phyloP scores from a whole-genome alignment of 1,139 yeast species.

The Meyerozyma sp. region DNA sequence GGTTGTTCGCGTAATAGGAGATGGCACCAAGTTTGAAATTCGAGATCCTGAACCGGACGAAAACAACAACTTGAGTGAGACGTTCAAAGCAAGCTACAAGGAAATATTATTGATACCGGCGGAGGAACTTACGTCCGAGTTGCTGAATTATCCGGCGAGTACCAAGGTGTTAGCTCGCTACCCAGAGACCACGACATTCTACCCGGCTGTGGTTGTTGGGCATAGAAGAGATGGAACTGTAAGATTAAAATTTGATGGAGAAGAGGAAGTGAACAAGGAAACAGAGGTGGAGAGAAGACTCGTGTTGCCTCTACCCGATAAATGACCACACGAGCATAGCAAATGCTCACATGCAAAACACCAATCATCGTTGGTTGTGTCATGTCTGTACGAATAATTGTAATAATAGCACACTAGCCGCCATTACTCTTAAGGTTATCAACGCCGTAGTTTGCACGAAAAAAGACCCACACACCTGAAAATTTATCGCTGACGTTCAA shows the following conservation, averaged over 20 bases:
- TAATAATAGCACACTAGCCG: neutral
- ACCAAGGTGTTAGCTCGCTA: constrained; percentile 86
- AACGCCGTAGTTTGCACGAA: too few relatives aligned
- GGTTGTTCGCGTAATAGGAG: constrained; percentile 70
- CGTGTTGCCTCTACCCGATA: constrained; percentile 70
- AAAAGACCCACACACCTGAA: neutral
- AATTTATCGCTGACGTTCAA: neutral
- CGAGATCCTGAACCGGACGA: constrained; percentile 98
- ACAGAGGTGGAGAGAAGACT: constrained; percentile 85
- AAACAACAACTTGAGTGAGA: constrained; percentile 81
- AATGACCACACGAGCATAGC: constrained; percentile 8
- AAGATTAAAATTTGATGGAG: constrained; percentile 86
- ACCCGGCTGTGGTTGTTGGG: constrained; percentile 88
- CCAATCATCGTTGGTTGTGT: neutral
- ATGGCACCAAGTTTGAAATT: constrained; percentile 77
- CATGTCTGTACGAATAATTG: neutral
- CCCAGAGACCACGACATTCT: constrained; percentile 97
- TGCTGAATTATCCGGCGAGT: constrained; percentile 65
- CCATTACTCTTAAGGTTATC: too few relatives aligned
- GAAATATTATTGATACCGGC: constrained; percentile 77
- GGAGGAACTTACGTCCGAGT: constrained; percentile 29
- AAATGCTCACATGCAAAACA: constrained; percentile 1
- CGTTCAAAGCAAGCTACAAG: constrained; percentile 75
- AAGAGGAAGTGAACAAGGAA: constrained; percentile 93
- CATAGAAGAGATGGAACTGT: constrained; percentile 73